These are phyloP conservation scores for Gossypium raimondii DNA, from an alignment of 345 rosid genomes.

Conservation along the genomic window DNA sequence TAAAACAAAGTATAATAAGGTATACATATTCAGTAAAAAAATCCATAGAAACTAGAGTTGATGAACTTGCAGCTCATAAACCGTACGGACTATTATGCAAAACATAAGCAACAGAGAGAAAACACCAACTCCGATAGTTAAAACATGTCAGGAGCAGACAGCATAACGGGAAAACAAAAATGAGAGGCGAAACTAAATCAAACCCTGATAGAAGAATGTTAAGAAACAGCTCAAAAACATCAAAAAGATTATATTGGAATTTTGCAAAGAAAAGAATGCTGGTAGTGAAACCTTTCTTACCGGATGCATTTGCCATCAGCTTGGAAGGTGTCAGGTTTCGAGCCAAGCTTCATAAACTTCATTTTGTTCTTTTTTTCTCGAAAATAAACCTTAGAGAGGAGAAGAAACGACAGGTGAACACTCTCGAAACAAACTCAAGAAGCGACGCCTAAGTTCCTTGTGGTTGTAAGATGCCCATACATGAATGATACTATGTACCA, in stretches of 20 bases:
- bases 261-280: background rate
- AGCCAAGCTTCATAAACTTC: slow-evolving; percentile 97
- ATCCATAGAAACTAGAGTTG: background rate
- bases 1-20: background rate
- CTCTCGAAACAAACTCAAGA: slow-evolving; percentile 21
- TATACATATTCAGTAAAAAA: slow-evolving; percentile 7
- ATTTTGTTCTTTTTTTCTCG: slow-evolving; percentile 31
- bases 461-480: slow-evolving; percentile 15
- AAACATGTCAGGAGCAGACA: background rate
- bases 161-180: background rate
- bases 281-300: slow-evolving; percentile 33
- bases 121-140: too few species aligned
- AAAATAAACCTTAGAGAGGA: slow-evolving; percentile 10
- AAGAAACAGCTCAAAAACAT: background rate
- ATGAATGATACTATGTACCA: background rate
- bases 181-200: background rate
- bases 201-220: background rate
- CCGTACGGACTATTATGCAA: background rate
- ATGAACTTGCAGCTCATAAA: slow-evolving; percentile 5
- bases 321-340: slow-evolving; percentile 83
- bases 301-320: slow-evolving; percentile 65
- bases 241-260: background rate
- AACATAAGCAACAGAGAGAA: background rate
- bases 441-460: slow-evolving; percentile 7
- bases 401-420: background rate